Evolutionary conservation across 2,329 filamentous ascomycete species (phyloP).

Genomic region (Gliomastix tumulicola): DNA sequence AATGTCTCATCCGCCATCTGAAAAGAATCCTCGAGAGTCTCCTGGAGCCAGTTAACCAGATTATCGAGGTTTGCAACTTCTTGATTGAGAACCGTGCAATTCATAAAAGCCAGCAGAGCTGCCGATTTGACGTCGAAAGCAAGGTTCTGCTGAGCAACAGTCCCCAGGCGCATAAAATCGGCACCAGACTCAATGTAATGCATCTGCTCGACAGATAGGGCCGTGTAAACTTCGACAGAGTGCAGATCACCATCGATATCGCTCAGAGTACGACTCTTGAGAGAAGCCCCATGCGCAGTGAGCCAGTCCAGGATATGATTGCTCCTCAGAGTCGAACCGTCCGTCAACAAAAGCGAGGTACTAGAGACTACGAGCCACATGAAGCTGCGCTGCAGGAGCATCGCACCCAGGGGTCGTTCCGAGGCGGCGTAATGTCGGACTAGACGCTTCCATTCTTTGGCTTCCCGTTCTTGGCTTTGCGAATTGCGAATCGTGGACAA

Average conservation of each 20-base stretch:
- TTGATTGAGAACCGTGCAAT: constrained; percentile 76
- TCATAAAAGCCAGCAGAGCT: constrained; percentile 75
- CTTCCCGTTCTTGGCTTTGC: constrained; percentile 53
- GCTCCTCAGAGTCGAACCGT: constrained; percentile 50
- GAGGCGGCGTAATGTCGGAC: constrained; percentile 73
- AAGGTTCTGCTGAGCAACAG: constrained; percentile 77
- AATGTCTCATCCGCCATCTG: constrained; percentile 78
- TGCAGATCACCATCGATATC: constrained; percentile 40
- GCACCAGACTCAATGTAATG: constrained; percentile 79
- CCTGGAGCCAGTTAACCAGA: constrained; percentile 80
- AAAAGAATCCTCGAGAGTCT: constrained; percentile 66
- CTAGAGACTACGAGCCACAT: constrained; percentile 76
- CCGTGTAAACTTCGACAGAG: constrained; percentile 58
- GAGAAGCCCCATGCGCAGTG: constrained; percentile 38
- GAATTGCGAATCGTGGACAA: constrained; percentile 86
- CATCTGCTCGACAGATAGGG: constrained; percentile 75
- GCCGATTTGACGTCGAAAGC: constrained; percentile 81
- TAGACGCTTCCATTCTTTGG: constrained; percentile 84
- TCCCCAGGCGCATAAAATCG: constrained; percentile 73
- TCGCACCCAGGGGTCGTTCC: constrained; percentile 78
- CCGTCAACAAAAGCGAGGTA: constrained; percentile 65
- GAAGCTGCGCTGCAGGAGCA: constrained; percentile 84
- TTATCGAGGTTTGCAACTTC: constrained; percentile 73
- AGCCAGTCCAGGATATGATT: constrained; percentile 68
- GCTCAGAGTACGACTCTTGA: not conserved